Evolutionary conservation across 352 stramenopile genomes (phyloP).

Genomic region (Lagenidium giganteum): DNA sequence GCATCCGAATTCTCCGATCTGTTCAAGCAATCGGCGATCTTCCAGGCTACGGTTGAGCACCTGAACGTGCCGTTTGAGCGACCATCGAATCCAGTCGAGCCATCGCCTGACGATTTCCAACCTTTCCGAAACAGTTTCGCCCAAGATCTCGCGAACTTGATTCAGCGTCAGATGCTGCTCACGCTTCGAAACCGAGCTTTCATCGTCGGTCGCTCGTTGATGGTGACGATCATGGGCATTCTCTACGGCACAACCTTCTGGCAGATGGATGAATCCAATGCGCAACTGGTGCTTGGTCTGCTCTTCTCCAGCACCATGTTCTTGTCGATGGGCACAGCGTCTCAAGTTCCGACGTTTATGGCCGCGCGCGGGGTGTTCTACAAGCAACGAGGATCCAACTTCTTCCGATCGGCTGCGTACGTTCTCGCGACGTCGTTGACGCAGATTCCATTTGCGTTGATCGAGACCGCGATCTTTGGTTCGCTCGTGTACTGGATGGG

Average conservation of each 20-base stretch:
- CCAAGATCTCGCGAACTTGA: constrained; percentile 33
- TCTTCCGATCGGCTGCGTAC: constrained; percentile 81
- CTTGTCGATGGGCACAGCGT: constrained; percentile 71
- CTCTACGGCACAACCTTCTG: constrained; percentile 67
- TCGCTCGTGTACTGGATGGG: constrained; percentile 89
- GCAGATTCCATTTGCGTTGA: constrained; percentile 42
- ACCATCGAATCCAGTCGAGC: not conserved
- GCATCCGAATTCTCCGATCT: constrained; percentile 37
- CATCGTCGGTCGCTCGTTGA: constrained; percentile 34
- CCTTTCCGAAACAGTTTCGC: constrained; percentile 47
- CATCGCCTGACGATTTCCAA: constrained; percentile 10
- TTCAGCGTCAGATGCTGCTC: constrained; percentile 65
- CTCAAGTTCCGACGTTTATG: constrained; percentile 81
- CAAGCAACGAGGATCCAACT: constrained; percentile 87
- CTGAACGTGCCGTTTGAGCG: constrained; percentile 22
- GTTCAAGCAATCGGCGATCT: constrained; percentile 48
- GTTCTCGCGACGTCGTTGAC: constrained; percentile 52
- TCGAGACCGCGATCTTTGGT: constrained; percentile 84
- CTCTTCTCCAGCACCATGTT: constrained; percentile 89
- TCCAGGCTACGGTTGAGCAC: constrained; percentile 35
- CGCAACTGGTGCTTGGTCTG: constrained; percentile 71
- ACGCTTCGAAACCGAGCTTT: constrained; percentile 51
- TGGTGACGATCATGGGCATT: constrained; percentile 59
- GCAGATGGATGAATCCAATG: constrained; percentile 46
- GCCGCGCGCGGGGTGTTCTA: constrained; percentile 75